Percentiles rank a stretch among this genome's conserved stretches.
Evolutionary conservation across 2,329 filamentous ascomycete genomes (phyloP).

Genomic region (Raffaelea albimanens): DNA sequence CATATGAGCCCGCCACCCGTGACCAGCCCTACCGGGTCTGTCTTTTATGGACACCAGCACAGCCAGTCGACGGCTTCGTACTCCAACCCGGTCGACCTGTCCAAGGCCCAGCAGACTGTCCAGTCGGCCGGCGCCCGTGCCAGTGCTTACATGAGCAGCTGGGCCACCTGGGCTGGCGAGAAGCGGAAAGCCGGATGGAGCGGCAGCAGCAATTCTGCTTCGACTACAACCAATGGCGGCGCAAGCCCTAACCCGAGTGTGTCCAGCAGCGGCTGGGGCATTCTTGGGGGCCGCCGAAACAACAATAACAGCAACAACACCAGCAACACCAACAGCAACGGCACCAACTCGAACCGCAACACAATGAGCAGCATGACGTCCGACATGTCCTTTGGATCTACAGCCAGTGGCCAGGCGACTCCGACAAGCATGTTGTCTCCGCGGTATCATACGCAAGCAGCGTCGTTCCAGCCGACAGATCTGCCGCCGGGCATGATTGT

Average conservation of each 20-base stretch:
- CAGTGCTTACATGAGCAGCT: conserved; percentile 57
- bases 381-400: conserved; percentile 8
- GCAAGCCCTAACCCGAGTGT: conserved; percentile 1
- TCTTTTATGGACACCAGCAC: neutral
- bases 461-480: conserved; percentile 10
- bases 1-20: neutral
- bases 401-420: neutral
- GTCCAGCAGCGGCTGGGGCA: neutral
- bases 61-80: neutral
- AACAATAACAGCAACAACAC: conserved; percentile 2
- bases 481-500: conserved; percentile 12
- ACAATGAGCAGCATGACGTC: conserved; percentile 16
- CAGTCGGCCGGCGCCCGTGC: conserved; percentile 46
- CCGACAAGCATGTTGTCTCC: too few species aligned
- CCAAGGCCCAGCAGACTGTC: conserved; percentile 34
- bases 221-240: conserved; percentile 5
- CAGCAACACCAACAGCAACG: conserved; percentile 4
- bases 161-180: conserved; percentile 64
- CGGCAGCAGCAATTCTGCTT: too few species aligned
- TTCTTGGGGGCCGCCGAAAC: neutral
- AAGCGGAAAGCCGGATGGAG: conserved; percentile 53
- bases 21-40: neutral
- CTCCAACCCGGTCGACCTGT: conserved; percentile 20
- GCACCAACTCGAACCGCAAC: conserved; percentile 10
- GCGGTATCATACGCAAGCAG: too few species aligned